Base-by-base conservation (phyloP, 768 basidiomycete genomes). In the Suillus luteus region DNA sequence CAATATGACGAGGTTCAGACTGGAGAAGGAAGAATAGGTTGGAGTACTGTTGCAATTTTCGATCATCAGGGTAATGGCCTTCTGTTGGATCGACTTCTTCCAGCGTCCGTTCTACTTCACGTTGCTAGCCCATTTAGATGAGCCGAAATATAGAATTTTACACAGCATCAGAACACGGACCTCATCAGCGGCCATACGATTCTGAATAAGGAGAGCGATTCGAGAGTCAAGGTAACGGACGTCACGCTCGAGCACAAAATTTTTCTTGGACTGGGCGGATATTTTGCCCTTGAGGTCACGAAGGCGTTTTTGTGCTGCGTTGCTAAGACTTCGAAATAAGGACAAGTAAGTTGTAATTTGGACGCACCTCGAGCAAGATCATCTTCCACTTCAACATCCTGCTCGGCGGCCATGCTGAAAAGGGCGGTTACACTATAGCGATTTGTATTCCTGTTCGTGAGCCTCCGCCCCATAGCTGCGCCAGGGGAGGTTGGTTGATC, bases 21-120 rank as follows among this genome's bases (percentile, higher is more conserved):
- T 99, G 97, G 51, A 99, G 88, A 61, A 99, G 87, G 84, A 99
- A 99, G 81, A 99, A 99, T 62, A 99, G 86, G 77, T 99, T 99
- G 67, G 94, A 94, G 77, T 99, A 99, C 80, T 96, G 95, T 76
- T 97, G 89, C 62, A 95, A 77, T 75, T 90, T 93, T 69, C 94
- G 89, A 79, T 99, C 95, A 76, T 99, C 97, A 19, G 96, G 94
- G 73, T 91, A 95, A 68, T 92, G 86, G 27, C 93, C 95, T 73
- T 95, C 93, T 4, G 89, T 92, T 19, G 94, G 91, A 73, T 97
- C 96, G 58, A 94, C 90, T 70, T 99, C 97, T 76, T 99, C 97
- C 35, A 99, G 85, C 27, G 96, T 96, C 69, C 92, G 85, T 71
- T 95, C 94, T 6, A 98, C 95, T 77, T 98, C 94, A 57, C 93